A percentile compares a stretch with the other conserved stretches of the same genome.
Evolutionary conservation across 495 filamentous ascomycete genomes (phyloP).

Genomic region (Sporormia fimetaria): DNA sequence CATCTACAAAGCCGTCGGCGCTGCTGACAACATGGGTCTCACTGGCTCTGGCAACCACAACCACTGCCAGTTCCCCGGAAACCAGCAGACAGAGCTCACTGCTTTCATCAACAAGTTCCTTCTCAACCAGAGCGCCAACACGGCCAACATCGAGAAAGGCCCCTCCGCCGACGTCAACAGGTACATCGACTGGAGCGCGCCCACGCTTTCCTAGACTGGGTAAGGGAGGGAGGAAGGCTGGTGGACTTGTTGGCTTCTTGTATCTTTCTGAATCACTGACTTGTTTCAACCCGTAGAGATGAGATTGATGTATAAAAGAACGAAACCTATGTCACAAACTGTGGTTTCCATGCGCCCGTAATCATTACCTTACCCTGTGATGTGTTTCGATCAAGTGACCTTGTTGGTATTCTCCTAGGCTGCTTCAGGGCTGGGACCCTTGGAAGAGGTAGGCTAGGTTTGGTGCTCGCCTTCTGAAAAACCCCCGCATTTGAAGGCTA

Average conservation of each 20-base stretch:
- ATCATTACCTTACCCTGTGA: too few species aligned
- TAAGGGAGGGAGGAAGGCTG: neutral
- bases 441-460: too few species aligned
- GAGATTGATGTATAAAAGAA: conserved; percentile 9
- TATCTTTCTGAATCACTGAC: conserved; percentile 9
- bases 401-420: too few species aligned
- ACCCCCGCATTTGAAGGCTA: too few species aligned
- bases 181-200: conserved; percentile 32
- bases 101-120: conserved; percentile 46
- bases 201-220: conserved; percentile 22
- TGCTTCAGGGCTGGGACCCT: too few species aligned
- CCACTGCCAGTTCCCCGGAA: conserved; percentile 45
- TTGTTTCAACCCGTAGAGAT: neutral
- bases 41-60: conserved; percentile 41
- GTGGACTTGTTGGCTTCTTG: neutral
- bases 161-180: conserved; percentile 9
- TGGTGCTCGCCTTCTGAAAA: too few species aligned
- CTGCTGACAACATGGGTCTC: conserved; percentile 39
- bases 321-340: neutral
- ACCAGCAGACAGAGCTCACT: conserved; percentile 40
- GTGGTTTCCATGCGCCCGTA: too few species aligned
- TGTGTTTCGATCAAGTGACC: too few species aligned
- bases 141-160: conserved; percentile 31
- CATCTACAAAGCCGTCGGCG: conserved; percentile 42
- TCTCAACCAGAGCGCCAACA: conserved; percentile 29